These are phyloP conservation scores for Coprinopsis marcescibilis DNA, from an alignment of 768 basidiomycete genomes.

Conservation along the genomic window DNA sequence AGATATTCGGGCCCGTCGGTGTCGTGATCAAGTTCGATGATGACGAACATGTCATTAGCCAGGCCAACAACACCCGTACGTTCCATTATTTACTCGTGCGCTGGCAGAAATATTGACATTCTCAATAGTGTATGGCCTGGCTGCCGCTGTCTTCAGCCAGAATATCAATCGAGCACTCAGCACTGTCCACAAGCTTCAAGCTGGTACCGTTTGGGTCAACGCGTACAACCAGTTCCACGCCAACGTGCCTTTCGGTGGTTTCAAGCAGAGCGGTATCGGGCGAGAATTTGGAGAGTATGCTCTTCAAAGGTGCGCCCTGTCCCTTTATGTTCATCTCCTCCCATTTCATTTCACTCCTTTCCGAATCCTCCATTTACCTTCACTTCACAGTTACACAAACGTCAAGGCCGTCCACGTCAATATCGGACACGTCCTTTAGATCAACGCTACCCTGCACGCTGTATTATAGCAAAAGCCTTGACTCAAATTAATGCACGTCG, in stretches of 20 bases:
- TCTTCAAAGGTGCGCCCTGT: slow-evolving; percentile 36
- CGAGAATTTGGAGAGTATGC: slow-evolving; percentile 68
- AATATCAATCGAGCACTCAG: slow-evolving; percentile 61
- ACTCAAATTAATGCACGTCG: too few species aligned
- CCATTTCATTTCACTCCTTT: background rate
- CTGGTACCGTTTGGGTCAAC: slow-evolving; percentile 32
- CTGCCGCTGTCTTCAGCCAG: slow-evolving; percentile 67
- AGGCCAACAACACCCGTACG: slow-evolving; percentile 4
- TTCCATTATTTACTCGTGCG: slow-evolving; percentile 15
- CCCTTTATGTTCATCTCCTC: background rate
- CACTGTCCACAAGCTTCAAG: slow-evolving; percentile 41
- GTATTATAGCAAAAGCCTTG: too few species aligned
- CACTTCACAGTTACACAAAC: slow-evolving; percentile 38
- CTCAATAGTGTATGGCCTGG: slow-evolving; percentile 70
- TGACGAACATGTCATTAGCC: slow-evolving; percentile 29
- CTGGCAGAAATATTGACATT: slow-evolving; percentile 39
- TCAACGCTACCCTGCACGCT: too few species aligned
- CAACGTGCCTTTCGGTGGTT: slow-evolving; percentile 63
- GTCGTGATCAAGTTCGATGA: slow-evolving; percentile 73
- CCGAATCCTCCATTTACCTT: background rate
- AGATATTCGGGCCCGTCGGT: slow-evolving; percentile 16
- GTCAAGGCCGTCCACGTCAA: slow-evolving; percentile 64
- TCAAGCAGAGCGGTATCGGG: slow-evolving; percentile 69
- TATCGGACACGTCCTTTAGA: slow-evolving; percentile 28
- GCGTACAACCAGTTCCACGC: slow-evolving; percentile 37